phyloP scores from a whole-genome alignment of 805 yeast genomes.

The Kazachstania martiniae region DNA sequence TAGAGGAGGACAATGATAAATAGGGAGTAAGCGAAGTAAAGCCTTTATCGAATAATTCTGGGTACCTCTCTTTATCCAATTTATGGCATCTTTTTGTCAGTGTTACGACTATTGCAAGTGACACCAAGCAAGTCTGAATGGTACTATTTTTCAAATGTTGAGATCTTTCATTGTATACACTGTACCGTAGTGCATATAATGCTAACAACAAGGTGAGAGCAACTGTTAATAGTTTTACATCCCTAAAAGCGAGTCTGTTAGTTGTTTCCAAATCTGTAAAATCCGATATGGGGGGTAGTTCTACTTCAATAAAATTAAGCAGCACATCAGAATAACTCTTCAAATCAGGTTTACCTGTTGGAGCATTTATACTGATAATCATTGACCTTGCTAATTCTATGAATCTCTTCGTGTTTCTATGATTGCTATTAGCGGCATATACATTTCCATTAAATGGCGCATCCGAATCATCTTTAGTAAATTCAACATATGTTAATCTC shows the following conservation, averaged over 20 bases:
- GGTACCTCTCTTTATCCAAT: conserved; percentile 11
- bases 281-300: conserved; percentile 8
- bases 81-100: conserved; percentile 5
- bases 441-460: conserved; percentile 3
- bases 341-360: conserved; percentile 8
- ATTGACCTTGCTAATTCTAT: conserved; percentile 14
- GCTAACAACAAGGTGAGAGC: neutral
- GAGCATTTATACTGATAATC: conserved; percentile 5
- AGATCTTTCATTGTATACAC: conserved; percentile 3
- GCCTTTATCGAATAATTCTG: conserved; percentile 4
- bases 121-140: too few species aligned
- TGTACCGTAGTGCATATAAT: neutral
- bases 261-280: conserved; percentile 5
- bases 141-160: conserved; percentile 3
- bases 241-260: neutral
- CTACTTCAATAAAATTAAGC: conserved; percentile 5
- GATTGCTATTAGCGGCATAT: neutral
- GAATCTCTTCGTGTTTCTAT: conserved; percentile 9
- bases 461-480: too few species aligned
- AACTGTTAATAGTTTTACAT: neutral
- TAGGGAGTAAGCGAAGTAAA: conserved; percentile 14
- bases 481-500: conserved; percentile 3
- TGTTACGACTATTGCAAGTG: too few species aligned
- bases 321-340: neutral
- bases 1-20: neutral